Base-by-base conservation (phyloP, 2,329 filamentous ascomycete genomes). In the Boeremia lycopersici region DNA sequence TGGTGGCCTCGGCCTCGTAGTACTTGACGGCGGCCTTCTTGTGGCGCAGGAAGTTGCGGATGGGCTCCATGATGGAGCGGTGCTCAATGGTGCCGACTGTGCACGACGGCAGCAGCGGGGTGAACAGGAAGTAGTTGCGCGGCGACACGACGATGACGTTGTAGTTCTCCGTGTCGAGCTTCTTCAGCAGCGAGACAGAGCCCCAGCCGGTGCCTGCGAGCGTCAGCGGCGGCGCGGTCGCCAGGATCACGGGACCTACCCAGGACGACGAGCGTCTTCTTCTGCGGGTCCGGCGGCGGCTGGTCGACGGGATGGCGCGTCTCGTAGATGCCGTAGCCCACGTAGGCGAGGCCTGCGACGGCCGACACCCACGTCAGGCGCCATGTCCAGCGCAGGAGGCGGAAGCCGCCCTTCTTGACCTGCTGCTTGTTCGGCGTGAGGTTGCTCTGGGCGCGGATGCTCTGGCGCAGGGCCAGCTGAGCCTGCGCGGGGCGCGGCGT, bases 101-200 rank as follows among this genome's bases (percentile, higher is more conserved):
- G 80, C 95, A 99, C 74, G 93, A 98, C 63, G 95, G 95, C 59
- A 99, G 86, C 56, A 99, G 87, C 57, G 95, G 95, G 28, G 95
- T 99, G 84, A 99, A 99, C 67, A 99, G 89, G 87, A 99, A 99
- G 86, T 96, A 99, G 82, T 99, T 99, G 75, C 95, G 91, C 49
- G 95, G 95, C 44, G 95, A 98, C 76, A 99, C 91, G 76, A 99
- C 92, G 74, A 98, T 79, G 77, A 98, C 93, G 77, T 99, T 98
- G 86, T 98, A 99, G 84, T 98, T 96, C 77, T 96, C 90, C 59
- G 93, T 97, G 74, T 99, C 93, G 78, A 99, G 90, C 76, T 96
- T 97, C 86, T 99, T 99, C 64, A 99, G 86, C 58, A 99, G 87
- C 57, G 93, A 96, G 71, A 99, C 91, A 38, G 93, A 91, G 67